phyloP scores from a whole-genome alignment of 768 basidiomycete genomes.

The Arthromyces matolae region DNA sequence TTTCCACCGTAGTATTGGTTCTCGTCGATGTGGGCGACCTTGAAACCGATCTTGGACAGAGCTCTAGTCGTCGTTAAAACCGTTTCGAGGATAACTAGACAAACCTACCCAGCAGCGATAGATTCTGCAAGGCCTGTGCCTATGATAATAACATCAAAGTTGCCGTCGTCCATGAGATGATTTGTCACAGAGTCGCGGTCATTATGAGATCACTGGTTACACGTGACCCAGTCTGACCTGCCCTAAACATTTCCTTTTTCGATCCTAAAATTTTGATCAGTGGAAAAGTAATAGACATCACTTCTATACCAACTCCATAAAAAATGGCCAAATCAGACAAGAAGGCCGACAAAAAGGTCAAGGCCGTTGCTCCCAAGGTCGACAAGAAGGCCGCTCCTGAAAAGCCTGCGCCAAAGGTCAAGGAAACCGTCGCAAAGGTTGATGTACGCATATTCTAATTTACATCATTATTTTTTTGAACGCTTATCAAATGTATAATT shows the following conservation, averaged over 20 bases:
- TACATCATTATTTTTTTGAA: not conserved
- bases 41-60: slow-evolving; percentile 83
- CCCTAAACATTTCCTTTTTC: no score
- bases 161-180: slow-evolving; percentile 39
- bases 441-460: slow-evolving; percentile 23
- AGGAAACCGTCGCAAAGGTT: slow-evolving; percentile 41
- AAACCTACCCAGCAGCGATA: slow-evolving; percentile 83
- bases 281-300: slow-evolving; percentile 5
- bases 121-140: slow-evolving; percentile 85
- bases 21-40: slow-evolving; percentile 82
- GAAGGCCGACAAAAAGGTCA: slow-evolving; percentile 39
- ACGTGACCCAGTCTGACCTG: slow-evolving; percentile 20
- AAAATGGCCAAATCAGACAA: slow-evolving; percentile 49
- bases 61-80: no score
- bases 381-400: slow-evolving; percentile 30
- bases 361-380: slow-evolving; percentile 29
- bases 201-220: not conserved
- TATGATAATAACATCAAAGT: slow-evolving; percentile 65
- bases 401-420: slow-evolving; percentile 33
- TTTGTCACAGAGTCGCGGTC: no score
- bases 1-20: slow-evolving; percentile 83
- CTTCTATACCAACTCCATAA: slow-evolving; percentile 17
- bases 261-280: no score
- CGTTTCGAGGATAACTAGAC: no score
- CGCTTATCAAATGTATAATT: slow-evolving; percentile 1